These are phyloP conservation scores for Selaginella moellendorffii DNA, from an alignment of 75 land plant species.

Conservation along the genomic window DNA sequence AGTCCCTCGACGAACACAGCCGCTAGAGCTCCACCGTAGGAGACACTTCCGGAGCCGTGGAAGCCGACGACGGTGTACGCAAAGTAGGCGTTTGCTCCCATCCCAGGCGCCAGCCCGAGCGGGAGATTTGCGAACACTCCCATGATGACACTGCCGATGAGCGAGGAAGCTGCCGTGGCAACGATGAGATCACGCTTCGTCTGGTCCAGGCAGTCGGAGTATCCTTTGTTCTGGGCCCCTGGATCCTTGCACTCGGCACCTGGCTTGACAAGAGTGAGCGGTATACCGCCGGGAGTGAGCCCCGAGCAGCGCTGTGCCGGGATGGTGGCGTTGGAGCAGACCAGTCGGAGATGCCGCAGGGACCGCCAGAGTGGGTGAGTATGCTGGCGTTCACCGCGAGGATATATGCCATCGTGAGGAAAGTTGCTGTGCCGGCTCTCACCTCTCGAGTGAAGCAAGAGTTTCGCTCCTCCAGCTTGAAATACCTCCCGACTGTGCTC, in stretches of 20 bases:
- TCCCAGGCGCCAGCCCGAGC: constrained; percentile 65
- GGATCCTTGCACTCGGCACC: constrained; percentile 43
- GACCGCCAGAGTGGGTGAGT: constrained; percentile 38
- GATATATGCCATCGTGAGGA: constrained; percentile 44
- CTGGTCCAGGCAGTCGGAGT: constrained; percentile 37
- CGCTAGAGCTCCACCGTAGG: constrained; percentile 54
- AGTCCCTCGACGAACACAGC: constrained; percentile 70
- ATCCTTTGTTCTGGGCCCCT: constrained; percentile 64
- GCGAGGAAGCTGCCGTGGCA: constrained; percentile 59
- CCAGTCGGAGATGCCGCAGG: constrained; percentile 28
- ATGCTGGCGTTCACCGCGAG: constrained; percentile 42
- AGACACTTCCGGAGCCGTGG: constrained; percentile 57
- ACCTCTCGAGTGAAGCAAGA: constrained; percentile 31
- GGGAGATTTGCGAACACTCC: constrained; percentile 69
- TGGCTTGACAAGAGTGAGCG: constrained; percentile 22
- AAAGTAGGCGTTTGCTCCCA: constrained; percentile 84
- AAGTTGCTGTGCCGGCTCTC: constrained; percentile 37
- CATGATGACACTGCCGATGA: constrained; percentile 65
- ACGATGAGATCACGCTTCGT: constrained; percentile 49
- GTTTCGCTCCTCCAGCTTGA: constrained; percentile 27
- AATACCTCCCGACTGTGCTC: constrained; percentile 20
- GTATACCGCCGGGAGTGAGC: not conserved
- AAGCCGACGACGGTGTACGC: constrained; percentile 80
- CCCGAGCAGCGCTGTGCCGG: constrained; percentile 20
- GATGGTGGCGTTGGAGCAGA: constrained; percentile 4